Base-by-base conservation (phyloP, 495 filamentous ascomycete species). In the Xylaria venustula region DNA sequence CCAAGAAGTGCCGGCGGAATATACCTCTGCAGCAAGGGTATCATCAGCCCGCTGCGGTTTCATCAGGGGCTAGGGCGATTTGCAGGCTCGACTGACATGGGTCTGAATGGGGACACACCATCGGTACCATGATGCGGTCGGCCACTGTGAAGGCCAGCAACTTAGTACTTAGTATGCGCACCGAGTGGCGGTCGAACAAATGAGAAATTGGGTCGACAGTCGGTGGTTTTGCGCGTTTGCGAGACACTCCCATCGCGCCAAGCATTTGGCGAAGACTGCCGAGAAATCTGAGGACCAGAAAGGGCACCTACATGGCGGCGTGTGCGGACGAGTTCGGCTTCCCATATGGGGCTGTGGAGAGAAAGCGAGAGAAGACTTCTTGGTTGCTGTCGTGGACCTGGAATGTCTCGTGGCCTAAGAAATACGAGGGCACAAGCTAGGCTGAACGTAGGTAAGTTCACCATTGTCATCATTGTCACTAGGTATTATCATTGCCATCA, bases 1-100 rank as follows among this genome's bases (percentile, higher is more conserved):
- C 58, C 49, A 58, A 61, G 40, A 54, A 64, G 60, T 69, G 56
- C 62, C 61, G 68, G 62, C 64, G 67, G 68, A 61, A 67, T 64
- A 67, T 62, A 62, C 66, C 64, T 67, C 69, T 71, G 69, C 62
- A 64, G 64, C 67, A 69, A 67, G 69, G 69, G 68, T 69, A 71
- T 49, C 61, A 66, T 61, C 69, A 61, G 58, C 58, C 58, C 58
- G 50, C 69, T 65, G 58, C 67, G 63, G 69, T 71, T 71, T 71
- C 69, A 71, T 71, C 69, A 69, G 54, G 69, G 66, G 63, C 61
- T 66, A 64, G 45, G 42, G 22, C 14, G 23, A 49, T 32, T 49
- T 30, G 46, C 46, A 49, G 46, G 26, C 46, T 49, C 26, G 17
- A 34, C 23, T 34, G 54, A 52, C 58, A 61, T 47, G 58, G 58